phyloP scores from a whole-genome alignment of 495 filamentous ascomycete genomes.

The Penicillium coffeae region DNA sequence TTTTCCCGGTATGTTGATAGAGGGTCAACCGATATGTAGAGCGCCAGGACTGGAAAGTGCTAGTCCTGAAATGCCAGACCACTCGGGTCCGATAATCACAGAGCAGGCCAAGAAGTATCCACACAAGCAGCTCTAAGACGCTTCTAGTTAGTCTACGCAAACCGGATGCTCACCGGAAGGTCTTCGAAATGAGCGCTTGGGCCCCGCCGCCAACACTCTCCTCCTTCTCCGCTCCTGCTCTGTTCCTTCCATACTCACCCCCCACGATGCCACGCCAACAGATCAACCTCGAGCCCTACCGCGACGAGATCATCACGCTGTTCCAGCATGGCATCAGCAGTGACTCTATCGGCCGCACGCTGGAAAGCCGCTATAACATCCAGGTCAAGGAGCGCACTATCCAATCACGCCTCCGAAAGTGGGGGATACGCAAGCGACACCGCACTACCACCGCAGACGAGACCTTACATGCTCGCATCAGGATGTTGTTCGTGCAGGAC shows the following conservation, averaged over 20 bases:
- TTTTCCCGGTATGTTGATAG: too few species aligned
- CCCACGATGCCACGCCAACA: constrained; percentile 25
- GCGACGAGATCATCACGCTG: constrained; percentile 24
- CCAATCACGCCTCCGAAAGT: constrained; percentile 27
- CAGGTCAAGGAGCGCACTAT: constrained; percentile 29
- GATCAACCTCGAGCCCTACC: constrained; percentile 27
- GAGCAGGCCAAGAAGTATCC: too few species aligned
- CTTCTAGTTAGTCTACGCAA: too few species aligned
- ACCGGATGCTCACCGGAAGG: too few species aligned
- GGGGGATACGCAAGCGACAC: constrained; percentile 29
- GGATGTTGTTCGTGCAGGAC: constrained; percentile 22
- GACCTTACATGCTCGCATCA: constrained; percentile 24
- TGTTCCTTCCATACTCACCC: constrained; percentile 1
- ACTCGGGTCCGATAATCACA: too few species aligned
- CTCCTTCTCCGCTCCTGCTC: background rate
- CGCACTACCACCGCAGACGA: constrained; percentile 26
- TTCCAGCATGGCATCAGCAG: constrained; percentile 26
- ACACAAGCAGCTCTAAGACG: too few species aligned
- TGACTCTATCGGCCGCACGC: constrained; percentile 24
- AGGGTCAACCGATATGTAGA: too few species aligned
- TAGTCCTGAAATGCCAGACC: too few species aligned
- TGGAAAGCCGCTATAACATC: constrained; percentile 24
- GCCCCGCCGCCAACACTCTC: constrained; percentile 13
- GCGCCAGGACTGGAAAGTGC: too few species aligned
- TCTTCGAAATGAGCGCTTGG: constrained; percentile 7